phyloP scores from a whole-genome alignment of 2,329 filamentous ascomycete genomes.

The Raffaelea ambrosiae region DNA sequence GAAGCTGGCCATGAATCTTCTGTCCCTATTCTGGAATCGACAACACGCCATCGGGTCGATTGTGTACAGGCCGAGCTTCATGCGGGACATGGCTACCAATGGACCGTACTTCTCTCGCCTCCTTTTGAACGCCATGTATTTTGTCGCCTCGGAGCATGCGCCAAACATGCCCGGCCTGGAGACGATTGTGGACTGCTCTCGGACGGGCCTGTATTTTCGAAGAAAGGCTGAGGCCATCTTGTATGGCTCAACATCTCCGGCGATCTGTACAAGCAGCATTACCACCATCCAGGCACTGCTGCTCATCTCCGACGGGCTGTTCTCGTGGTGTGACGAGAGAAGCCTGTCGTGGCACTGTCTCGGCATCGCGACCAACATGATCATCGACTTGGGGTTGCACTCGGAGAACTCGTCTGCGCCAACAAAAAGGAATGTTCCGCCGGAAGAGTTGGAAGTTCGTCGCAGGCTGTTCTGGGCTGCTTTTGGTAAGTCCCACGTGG shows the following conservation, averaged over 20 bases:
- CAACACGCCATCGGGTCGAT: slow-evolving; percentile 40
- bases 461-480: slow-evolving; percentile 14
- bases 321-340: slow-evolving; percentile 36
- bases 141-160: slow-evolving; percentile 26
- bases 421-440: not conserved
- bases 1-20: slow-evolving; percentile 40
- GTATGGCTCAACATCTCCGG: slow-evolving; percentile 12
- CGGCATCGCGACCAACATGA: slow-evolving; percentile 16
- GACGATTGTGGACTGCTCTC: not conserved
- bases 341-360: slow-evolving; percentile 41
- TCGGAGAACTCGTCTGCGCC: slow-evolving; percentile 15
- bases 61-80: slow-evolving; percentile 44
- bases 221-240: not conserved
- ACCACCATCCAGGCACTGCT: slow-evolving; percentile 47
- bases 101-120: slow-evolving; percentile 44
- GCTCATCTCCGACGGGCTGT: slow-evolving; percentile 41
- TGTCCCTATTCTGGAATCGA: slow-evolving; percentile 44
- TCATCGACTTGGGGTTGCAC: slow-evolving; percentile 13
- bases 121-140: slow-evolving; percentile 19
- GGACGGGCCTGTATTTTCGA: not conserved
- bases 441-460: slow-evolving; percentile 23
- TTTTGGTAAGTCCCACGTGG: slow-evolving; percentile 4
- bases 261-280: slow-evolving; percentile 38
- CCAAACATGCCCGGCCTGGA: not conserved
- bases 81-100: slow-evolving; percentile 41